Conservation (phyloP, 805 yeast genomes). For the Sugiyamaella qingdaonensis region DNA sequence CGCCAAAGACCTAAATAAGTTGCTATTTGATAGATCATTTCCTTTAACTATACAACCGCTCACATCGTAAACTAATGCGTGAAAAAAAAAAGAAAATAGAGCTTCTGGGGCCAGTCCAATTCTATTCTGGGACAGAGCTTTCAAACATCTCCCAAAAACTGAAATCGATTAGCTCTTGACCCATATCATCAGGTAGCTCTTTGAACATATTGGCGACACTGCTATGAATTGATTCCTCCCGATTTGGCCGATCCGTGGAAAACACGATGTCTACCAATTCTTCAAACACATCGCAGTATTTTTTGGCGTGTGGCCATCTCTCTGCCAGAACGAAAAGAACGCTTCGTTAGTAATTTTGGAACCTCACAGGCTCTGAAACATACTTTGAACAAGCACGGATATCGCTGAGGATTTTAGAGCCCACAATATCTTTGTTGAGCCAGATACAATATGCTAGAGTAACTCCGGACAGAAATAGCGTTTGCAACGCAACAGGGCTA, state of each 20-base stretch:
- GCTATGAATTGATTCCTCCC: background rate
- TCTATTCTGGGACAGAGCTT: background rate
- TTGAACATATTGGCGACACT: background rate
- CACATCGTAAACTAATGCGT: background rate
- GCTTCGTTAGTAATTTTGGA: background rate
- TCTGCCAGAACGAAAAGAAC: constrained; percentile 10
- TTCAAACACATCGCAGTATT: constrained; percentile 9
- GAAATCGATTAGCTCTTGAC: constrained; percentile 1
- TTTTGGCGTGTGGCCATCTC: constrained; percentile 12
- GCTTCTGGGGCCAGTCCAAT: background rate
- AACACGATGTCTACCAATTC: constrained; percentile 8
- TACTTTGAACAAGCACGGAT: constrained; percentile 12
- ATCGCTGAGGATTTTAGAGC: constrained; percentile 5
- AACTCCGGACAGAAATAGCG: constrained; percentile 13
- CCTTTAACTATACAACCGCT: no score
- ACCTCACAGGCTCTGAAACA: background rate
- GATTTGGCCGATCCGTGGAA: background rate
- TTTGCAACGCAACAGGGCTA: constrained; percentile 11
- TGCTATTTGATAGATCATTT: background rate
- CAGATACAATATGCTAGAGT: constrained; percentile 11
- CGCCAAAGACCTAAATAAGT: background rate
- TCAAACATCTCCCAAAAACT: constrained; percentile 5
- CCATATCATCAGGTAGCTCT: constrained; percentile 8
- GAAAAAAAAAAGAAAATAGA: no score
- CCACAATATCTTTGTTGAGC: constrained; percentile 11